These are phyloP conservation scores for Jatropha multifida DNA, from an alignment of 441 rosid genomes.

Conservation along the genomic window DNA sequence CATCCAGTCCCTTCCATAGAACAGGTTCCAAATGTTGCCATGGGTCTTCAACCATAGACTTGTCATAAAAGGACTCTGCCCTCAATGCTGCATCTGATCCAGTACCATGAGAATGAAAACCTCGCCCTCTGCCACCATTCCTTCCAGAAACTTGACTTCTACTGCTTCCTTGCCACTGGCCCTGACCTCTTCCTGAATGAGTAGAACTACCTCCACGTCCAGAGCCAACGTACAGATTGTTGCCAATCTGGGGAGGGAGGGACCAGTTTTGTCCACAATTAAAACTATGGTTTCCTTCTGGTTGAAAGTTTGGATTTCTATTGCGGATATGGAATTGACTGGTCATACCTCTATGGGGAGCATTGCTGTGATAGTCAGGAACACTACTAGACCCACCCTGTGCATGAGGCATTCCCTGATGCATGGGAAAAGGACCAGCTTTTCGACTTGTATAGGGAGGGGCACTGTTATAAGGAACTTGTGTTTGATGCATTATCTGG, in stretches of 20 bases:
- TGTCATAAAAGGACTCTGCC: slow-evolving; percentile 48
- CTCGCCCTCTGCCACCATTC: slow-evolving; percentile 46
- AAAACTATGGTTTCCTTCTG: slow-evolving; percentile 28
- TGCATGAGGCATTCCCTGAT: slow-evolving; percentile 38
- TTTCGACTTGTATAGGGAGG: slow-evolving; percentile 32
- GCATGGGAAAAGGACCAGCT: slow-evolving; percentile 34
- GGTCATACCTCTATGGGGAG: slow-evolving; percentile 9
- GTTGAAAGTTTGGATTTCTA: slow-evolving; percentile 31
- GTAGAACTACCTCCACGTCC: slow-evolving; percentile 30
- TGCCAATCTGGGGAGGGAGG: slow-evolving; percentile 34
- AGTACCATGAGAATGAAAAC: slow-evolving; percentile 28
- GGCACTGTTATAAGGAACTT: slow-evolving; percentile 32
- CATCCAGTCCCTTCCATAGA: slow-evolving; percentile 45
- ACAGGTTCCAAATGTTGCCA: slow-evolving; percentile 65
- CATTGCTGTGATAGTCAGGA: neutral
- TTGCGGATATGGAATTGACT: slow-evolving; percentile 23
- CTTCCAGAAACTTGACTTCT: slow-evolving; percentile 36
- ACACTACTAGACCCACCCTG: slow-evolving; percentile 30
- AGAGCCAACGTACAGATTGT: slow-evolving; percentile 26
- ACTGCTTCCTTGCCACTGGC: slow-evolving; percentile 34
- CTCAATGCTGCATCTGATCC: slow-evolving; percentile 26
- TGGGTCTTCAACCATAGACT: slow-evolving; percentile 76
- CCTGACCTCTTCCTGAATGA: slow-evolving; percentile 49
- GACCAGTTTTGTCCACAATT: slow-evolving; percentile 35
- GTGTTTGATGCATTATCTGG: slow-evolving; percentile 40